Base-by-base conservation (phyloP, 495 filamentous ascomycete genomes). In the Cairneyella variabilis region DNA sequence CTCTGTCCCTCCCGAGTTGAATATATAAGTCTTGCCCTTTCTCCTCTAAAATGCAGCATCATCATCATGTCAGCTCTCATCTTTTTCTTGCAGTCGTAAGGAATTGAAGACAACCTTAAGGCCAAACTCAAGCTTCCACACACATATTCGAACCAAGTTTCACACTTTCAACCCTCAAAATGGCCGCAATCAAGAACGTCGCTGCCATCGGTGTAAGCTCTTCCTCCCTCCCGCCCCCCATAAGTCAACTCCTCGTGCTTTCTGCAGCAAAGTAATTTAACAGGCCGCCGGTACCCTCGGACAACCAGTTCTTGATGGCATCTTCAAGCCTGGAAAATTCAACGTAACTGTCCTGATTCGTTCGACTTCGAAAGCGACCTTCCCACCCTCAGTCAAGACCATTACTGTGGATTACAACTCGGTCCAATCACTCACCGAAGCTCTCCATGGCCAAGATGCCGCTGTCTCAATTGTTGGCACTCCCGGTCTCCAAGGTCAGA, bases 351-450 rank as follows among this genome's bases (percentile, higher is more conserved):
- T 55, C 44, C 57, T 59, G 23, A 59, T 38, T n/a, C 38, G 57
- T 20, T 48, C 55, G 14, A 43, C 48, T 41, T 47, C 45, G 44
- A 26, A 21, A 22, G 34, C 26, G 30, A 22, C 41, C 28, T 46
- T 37, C 38, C 18, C 30, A 21, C 8, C 42, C 4, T 21, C 40
- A 9, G 69, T 77, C 21, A 50, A 60, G 10, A 57, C 79, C 25
- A 65, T 70, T 44, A 60, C 66, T 26, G 79, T 79, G 23, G 74
- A 88, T 61, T 84, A 77, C 60, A 59, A 61, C 39, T 85, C 82
- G 0, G 51, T 74, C 7, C 70, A 78, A 12, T 75, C 75, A 0
- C 67, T 88, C 14, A 70, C 65, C 0, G 30, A 59, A 1, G 79
- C 75, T 2, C 66, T 86, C 21, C 45, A 59, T 1, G 76, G 71